Conservation (phyloP, 768 basidiomycete genomes). For the Calvatia gigantea region DNA sequence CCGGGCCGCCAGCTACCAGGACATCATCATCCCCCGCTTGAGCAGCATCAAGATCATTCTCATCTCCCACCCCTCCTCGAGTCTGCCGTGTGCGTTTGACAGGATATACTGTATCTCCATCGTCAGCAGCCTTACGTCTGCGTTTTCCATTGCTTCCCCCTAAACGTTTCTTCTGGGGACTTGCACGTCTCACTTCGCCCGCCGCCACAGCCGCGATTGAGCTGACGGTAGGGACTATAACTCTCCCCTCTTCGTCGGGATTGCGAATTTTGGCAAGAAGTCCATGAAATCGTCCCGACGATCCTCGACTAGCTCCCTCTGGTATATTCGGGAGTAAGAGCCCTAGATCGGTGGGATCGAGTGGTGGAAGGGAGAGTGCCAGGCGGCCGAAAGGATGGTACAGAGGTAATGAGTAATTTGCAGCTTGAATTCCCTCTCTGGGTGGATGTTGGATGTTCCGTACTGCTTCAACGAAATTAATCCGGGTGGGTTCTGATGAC, state of each 20-base stretch:
- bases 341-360: constrained; percentile 56
- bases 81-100: constrained; percentile 53
- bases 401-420: constrained; percentile 40
- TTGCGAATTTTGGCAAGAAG: constrained; percentile 49
- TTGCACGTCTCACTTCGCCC: constrained; percentile 33
- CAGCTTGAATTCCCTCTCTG: constrained; percentile 25
- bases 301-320: constrained; percentile 37
- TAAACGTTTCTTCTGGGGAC: constrained; percentile 47
- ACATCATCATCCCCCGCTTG: constrained; percentile 3
- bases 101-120: constrained; percentile 67
- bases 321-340: constrained; percentile 45
- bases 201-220: constrained; percentile 31
- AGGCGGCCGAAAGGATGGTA: constrained; percentile 66
- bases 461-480: constrained; percentile 3
- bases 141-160: constrained; percentile 48
- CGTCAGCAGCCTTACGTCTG: constrained; percentile 57
- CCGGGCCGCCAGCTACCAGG: constrained; percentile 7
- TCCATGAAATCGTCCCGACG: constrained; percentile 43
- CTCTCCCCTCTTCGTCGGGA: constrained; percentile 32
- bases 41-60: constrained; percentile 2
- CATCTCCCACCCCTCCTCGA: constrained; percentile 1
- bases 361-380: constrained; percentile 62
- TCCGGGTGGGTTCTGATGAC: neutral
- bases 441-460: neutral
- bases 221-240: constrained; percentile 21